Conservation (phyloP, 1,284 basidiomycete species). For the Rhizopogon hawkerae region DNA sequence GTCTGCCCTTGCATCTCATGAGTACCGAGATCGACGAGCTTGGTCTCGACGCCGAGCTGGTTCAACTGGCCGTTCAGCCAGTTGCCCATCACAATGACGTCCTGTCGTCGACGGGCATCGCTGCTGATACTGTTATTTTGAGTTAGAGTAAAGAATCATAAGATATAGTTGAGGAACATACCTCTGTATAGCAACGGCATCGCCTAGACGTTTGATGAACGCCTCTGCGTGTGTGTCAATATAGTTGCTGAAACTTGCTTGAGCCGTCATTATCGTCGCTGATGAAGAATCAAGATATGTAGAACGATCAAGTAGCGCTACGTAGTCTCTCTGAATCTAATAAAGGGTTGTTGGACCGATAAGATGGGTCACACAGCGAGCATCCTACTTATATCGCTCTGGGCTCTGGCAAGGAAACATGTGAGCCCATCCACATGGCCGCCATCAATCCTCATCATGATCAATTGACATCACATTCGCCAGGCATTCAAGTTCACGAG, state of each 20-base stretch:
- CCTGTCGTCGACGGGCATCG: conserved; percentile 56
- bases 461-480: background rate
- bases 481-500: background rate
- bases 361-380: background rate
- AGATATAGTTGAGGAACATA: conserved; percentile 27
- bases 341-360: background rate
- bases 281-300: background rate
- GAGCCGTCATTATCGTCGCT: conserved; percentile 26
- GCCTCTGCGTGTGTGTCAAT: conserved; percentile 64
- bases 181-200: conserved; percentile 89
- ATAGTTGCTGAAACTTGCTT: conserved; percentile 45
- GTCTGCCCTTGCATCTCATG: conserved; percentile 77
- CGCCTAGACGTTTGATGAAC: conserved; percentile 72
- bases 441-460: background rate
- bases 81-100: conserved; percentile 77
- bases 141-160: background rate
- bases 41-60: conserved; percentile 67
- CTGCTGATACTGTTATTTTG: conserved; percentile 49
- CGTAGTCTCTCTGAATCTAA: no score
- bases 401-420: background rate
- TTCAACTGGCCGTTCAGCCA: conserved; percentile 73
- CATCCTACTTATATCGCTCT: background rate
- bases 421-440: background rate
- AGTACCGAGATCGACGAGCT: conserved; percentile 69
- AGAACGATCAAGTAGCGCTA: background rate